A percentile compares a stretch with the other conserved stretches of the same genome.
Evolutionary conservation across 2,329 filamentous ascomycete genomes (phyloP).

Genomic region (Diaporthe ilicicola): DNA sequence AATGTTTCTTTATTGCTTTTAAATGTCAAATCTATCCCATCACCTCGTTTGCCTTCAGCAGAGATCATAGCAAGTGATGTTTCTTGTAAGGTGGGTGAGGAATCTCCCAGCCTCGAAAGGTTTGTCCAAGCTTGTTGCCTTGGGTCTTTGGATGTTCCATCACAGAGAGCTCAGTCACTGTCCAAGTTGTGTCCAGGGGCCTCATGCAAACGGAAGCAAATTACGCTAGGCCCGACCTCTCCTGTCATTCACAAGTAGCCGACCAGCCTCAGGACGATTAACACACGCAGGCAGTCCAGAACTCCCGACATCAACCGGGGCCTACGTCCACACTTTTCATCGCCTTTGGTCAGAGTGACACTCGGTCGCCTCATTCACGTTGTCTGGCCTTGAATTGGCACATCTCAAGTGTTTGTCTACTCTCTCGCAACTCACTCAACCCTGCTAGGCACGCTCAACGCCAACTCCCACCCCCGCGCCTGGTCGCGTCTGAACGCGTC

Average conservation of each 20-base stretch:
- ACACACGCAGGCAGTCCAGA: not conserved
- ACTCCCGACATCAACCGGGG: not conserved
- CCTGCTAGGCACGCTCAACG: too few species aligned
- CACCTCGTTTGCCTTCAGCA: not conserved
- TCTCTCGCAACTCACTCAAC: not conserved
- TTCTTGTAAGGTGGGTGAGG: not conserved
- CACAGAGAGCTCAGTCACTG: too few species aligned
- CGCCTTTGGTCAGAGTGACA: not conserved
- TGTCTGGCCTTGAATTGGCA: too few species aligned
- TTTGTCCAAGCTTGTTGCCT: not conserved
- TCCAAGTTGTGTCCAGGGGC: too few species aligned
- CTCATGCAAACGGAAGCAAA: not conserved
- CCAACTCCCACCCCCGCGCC: too few species aligned
- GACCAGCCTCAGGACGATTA: fast-evolving
- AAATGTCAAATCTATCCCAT: too few species aligned
- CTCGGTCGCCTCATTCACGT: not conserved
- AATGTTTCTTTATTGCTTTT: too few species aligned
- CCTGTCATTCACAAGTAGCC: not conserved
- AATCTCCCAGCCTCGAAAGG: not conserved
- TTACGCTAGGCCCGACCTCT: not conserved
- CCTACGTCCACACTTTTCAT: not conserved
- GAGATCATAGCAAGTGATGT: not conserved
- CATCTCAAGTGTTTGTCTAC: too few species aligned
- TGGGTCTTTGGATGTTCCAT: not conserved
- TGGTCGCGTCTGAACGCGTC: too few species aligned